phyloP scores from a whole-genome alignment of 108 stramenopile species.

The Phaeodactylum tricornutum region DNA sequence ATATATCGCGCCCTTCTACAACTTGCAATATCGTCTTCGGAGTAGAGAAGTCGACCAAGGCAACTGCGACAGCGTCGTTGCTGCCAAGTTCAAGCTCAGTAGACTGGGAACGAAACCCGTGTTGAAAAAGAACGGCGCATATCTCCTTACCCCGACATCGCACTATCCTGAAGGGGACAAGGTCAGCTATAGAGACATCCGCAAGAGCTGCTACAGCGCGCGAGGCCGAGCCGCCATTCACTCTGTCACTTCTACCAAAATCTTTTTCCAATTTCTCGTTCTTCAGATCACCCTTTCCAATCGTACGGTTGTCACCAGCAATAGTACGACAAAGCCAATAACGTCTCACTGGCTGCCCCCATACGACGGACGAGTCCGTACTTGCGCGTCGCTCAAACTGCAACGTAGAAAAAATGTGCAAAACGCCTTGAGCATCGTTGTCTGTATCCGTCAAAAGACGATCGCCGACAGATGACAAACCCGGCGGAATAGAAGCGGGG shows the following conservation, averaged over 20 bases:
- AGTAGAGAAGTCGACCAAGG: slow-evolving; percentile 6
- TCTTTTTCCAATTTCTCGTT: slow-evolving; percentile 11
- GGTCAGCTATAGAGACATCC: slow-evolving; percentile 28
- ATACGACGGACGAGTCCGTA: slow-evolving; percentile 13
- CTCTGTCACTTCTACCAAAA: slow-evolving; percentile 15
- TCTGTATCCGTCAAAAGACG: slow-evolving; percentile 25
- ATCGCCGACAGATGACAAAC: slow-evolving; percentile 48
- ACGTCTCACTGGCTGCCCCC: slow-evolving; percentile 43
- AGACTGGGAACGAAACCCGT: slow-evolving; percentile 7
- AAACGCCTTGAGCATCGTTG: slow-evolving; percentile 33
- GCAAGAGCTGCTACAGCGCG: slow-evolving; percentile 58
- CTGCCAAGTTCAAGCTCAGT: background rate
- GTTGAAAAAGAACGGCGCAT: slow-evolving; percentile 34
- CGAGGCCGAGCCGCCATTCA: slow-evolving; percentile 37
- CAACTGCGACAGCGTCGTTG: slow-evolving; percentile 4
- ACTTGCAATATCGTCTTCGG: background rate
- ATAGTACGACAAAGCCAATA: slow-evolving; percentile 61
- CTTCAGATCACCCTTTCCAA: slow-evolving; percentile 4
- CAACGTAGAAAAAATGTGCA: slow-evolving; percentile 43
- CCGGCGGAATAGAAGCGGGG: slow-evolving; percentile 11
- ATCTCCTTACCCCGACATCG: slow-evolving; percentile 29
- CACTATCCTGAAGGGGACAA: slow-evolving; percentile 47
- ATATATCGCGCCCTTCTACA: slow-evolving; percentile 47
- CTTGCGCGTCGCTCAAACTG: slow-evolving; percentile 33
- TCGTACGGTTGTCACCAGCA: slow-evolving; percentile 35